Percentiles rank a stretch among this genome's conserved stretches.
Evolutionary conservation across 192 early-diverging fungal genomes (phyloP).

Genomic region (Mortierella antarctica): DNA sequence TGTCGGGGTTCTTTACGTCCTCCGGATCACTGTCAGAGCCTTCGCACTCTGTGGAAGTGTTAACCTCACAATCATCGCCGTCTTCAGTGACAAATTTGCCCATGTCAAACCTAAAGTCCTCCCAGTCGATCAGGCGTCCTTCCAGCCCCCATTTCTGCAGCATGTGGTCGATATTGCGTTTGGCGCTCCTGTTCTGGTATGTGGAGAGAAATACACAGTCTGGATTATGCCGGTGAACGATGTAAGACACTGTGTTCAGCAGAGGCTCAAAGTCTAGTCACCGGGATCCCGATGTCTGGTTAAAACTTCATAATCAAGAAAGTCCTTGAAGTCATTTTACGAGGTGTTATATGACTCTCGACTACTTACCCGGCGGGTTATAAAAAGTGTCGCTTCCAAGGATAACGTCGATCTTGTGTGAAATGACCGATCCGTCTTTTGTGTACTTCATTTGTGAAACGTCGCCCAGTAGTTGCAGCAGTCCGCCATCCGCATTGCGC

Average conservation of each 20-base stretch:
- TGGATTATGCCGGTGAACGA: constrained; percentile 65
- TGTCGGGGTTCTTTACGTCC: background rate
- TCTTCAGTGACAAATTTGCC: constrained; percentile 24
- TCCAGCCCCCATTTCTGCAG: constrained; percentile 70
- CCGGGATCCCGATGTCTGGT: background rate
- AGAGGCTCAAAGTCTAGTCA: constrained; percentile 73
- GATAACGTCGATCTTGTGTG: constrained; percentile 56
- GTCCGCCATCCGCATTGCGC: constrained; percentile 20
- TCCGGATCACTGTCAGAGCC: background rate
- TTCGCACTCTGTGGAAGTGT: background rate
- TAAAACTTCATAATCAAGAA: constrained; percentile 19
- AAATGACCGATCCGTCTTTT: background rate
- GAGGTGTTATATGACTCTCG: background rate
- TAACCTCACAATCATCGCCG: background rate
- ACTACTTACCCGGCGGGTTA: constrained; percentile 58
- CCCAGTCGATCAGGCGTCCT: constrained; percentile 48
- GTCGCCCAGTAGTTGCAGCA: constrained; percentile 53
- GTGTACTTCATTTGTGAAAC: constrained; percentile 3
- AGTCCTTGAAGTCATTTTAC: background rate
- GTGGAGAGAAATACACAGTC: constrained; percentile 71
- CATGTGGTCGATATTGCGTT: constrained; percentile 70
- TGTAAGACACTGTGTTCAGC: constrained; percentile 66
- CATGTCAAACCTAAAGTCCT: constrained; percentile 54
- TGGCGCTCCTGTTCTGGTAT: constrained; percentile 79
- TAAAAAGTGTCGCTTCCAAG: constrained; percentile 71